phyloP scores from a whole-genome alignment of 2,329 filamentous ascomycete species.

The Aspergillaceae sp. region DNA sequence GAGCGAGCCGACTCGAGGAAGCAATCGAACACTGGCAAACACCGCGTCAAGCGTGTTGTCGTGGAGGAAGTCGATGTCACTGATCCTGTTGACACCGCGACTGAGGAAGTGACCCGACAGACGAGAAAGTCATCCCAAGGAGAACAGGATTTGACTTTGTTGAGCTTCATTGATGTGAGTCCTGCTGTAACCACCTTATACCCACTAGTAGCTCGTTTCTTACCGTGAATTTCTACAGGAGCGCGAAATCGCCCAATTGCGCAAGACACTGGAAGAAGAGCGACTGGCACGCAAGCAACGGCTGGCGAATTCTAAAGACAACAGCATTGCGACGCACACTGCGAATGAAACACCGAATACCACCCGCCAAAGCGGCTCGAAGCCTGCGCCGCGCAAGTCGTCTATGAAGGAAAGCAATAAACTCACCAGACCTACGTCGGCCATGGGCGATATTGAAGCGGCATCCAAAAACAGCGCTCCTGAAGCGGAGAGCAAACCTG shows the following conservation, averaged over 20 bases:
- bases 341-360: constrained; percentile 32
- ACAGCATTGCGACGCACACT: constrained; percentile 5
- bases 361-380: constrained; percentile 30
- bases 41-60: constrained; percentile 31
- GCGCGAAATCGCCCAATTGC: constrained; percentile 45
- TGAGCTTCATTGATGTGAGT: constrained; percentile 47
- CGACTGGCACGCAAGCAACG: constrained; percentile 36
- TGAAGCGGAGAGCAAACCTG: constrained; percentile 22
- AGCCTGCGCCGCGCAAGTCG: constrained; percentile 43
- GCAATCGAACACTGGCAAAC: constrained; percentile 32
- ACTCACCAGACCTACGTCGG: constrained; percentile 25
- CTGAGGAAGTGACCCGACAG: constrained; percentile 16
- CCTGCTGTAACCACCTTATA: background rate
- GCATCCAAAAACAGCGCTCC: constrained; percentile 19
- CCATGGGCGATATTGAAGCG: constrained; percentile 26
- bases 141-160: constrained; percentile 41
- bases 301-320: constrained; percentile 25
- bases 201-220: background rate
- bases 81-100: constrained; percentile 22
- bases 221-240: constrained; percentile 18
- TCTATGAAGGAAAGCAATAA: constrained; percentile 45
- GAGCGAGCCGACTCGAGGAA: constrained; percentile 12
- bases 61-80: constrained; percentile 26
- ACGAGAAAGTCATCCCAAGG: constrained; percentile 17
- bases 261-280: constrained; percentile 49